Base-by-base conservation (phyloP, 164 flowering plant genomes). In the Vitis amurensis region DNA sequence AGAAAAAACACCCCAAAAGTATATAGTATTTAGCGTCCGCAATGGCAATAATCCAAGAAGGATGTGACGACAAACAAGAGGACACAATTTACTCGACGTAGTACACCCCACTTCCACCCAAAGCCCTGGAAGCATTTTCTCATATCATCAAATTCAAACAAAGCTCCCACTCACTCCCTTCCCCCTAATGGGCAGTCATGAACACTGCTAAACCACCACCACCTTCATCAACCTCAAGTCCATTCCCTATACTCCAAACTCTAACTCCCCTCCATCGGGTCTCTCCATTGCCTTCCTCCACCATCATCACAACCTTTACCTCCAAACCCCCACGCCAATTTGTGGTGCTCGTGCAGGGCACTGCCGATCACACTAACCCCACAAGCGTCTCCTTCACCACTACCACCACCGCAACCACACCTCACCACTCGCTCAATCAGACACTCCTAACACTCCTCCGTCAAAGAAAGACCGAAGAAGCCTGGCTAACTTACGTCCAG, bases 381-480 rank as follows among this genome's bases (percentile, higher is more conserved):
- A 61, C 74, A 1, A 50, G 68, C 68, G 4, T 68, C 76, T 10
- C 74, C 71, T 51, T 37, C 44, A 37, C 59, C 66, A 64, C 74
- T 71, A 3, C 71, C 71, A 44, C 68, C 68, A 30, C 67, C 61
- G 62, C 69, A 50, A 64, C 66, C 44, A 30, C 31, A 5, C 59
- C 68, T 23, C 27, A 23, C n/a, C 50, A 73, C 13, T 59, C 78
- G 3, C 74, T 19, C 27, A 82, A 84, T 69, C 76, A 82, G 49
- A 27, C 72, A 5, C 89, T 92, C 58, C 83, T 89, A 16, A 57
- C 76, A 1, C 89, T 92, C 50, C 91, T 95, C 64, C 89, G 89
- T n/a, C 90, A 86, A 23, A 73, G 97, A 23, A 86, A 86, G 66
- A 95, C 97, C 0, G 94, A 95, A 8, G 87, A 92, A 30, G 99